Evolutionary conservation across 1,284 basidiomycete genomes (phyloP), one percentile per base, ranked within the genome.

Genomic region (Puccinia hordei): DNA sequence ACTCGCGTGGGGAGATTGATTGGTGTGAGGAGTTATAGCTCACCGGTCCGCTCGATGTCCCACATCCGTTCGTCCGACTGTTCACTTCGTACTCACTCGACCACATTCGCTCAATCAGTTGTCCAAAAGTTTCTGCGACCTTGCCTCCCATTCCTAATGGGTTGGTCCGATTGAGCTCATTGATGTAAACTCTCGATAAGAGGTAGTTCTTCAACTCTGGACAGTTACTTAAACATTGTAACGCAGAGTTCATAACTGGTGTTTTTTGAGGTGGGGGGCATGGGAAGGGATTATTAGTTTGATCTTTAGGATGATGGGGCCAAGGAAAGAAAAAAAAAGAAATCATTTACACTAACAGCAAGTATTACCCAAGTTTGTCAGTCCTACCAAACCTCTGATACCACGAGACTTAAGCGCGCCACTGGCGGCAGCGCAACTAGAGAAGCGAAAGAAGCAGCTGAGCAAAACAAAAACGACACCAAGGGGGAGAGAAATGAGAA

Each of bases 101-200:
- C 95, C 96, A 99, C 65, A 99, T 91, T 49, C 90, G 90, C 69
- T 91, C 89, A 41, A 99, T 88, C 27, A 98, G 90, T 33, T 90
- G 88, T 35, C 93, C 96, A 83, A 98, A 99, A 0, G 92, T 90
- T 85, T 95, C 90, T 0, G 96, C 97, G 74, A 99, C 95, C 49
- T 93, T 92, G 22, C 97, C 97, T 49, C 91, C 90, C 95, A 98
- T 99, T 27, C 95, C 96, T 24, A 99, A 90, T 3, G 96, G 96
- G 86, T 99, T 99, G 84, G 94, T 92, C 1, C 90, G 90, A 84
- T 99, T 99, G 75, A 99, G 89, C 86, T 99, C 97, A 59, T 91
- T 88, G 83, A 90, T 87, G 86, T 90, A 98, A 10, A 95, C 91
- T 15, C 92, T 93, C 74, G 90, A 92, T 41, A 95, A 87, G 87